Percentiles rank a stretch among this genome's conserved stretches.
phyloP scores from a whole-genome alignment of 2,329 filamentous ascomycete genomes.

The Cryphonectria naterciae region DNA sequence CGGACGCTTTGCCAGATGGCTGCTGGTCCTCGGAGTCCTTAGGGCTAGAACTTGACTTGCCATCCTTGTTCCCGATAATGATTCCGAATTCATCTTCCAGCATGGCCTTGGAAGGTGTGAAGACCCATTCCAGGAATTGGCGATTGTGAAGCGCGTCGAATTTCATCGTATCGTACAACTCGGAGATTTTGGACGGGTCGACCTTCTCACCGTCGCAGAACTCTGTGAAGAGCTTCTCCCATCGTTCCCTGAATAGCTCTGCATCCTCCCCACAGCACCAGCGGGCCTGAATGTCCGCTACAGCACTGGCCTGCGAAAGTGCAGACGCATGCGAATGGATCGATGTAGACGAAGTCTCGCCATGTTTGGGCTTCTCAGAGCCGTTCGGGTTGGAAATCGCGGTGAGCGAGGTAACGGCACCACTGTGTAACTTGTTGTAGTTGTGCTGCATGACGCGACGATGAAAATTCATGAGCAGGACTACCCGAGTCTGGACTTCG shows the following conservation, averaged over 20 bases:
- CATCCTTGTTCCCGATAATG: constrained; percentile 36
- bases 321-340: constrained; percentile 43
- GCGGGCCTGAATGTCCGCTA: constrained; percentile 77
- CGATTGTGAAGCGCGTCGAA: constrained; percentile 97
- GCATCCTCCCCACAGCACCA: constrained; percentile 98
- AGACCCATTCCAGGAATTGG: constrained; percentile 96
- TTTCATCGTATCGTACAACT: constrained; percentile 99
- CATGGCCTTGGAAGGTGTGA: constrained; percentile 82
- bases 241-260: constrained; percentile 91
- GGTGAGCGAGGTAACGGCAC: constrained; percentile 65
- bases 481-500: constrained; percentile 86
- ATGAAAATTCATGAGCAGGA: constrained; percentile 97
- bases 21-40: constrained; percentile 46
- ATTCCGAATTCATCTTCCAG: constrained; percentile 68
- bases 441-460: constrained; percentile 94
- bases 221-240: constrained; percentile 97
- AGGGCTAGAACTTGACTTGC: constrained; percentile 36
- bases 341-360: constrained; percentile 47
- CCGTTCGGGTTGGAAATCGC: constrained; percentile 56
- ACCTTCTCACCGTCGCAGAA: constrained; percentile 98
- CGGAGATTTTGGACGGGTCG: constrained; percentile 97
- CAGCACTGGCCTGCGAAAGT: constrained; percentile 63
- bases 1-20: constrained; percentile 36
- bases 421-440: constrained; percentile 76
- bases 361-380: constrained; percentile 47